phyloP scores from a whole-genome alignment of 2,329 filamentous ascomycete species.

The Ambrosiella cleistominuta region DNA sequence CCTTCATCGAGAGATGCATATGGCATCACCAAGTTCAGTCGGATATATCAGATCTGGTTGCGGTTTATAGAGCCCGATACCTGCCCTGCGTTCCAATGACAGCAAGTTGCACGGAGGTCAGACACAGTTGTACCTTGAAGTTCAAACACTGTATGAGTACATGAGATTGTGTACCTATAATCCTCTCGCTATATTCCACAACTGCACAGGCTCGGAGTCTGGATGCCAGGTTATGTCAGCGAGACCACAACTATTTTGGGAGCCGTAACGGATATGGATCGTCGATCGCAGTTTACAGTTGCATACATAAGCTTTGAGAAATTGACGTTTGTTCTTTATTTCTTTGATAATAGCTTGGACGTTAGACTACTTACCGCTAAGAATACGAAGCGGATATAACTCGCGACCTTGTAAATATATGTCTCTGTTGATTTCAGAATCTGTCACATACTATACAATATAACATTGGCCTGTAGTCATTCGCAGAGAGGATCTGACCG shows the following conservation, averaged over 20 bases:
- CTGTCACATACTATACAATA: no score
- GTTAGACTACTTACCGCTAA: no score
- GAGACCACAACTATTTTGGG: background rate
- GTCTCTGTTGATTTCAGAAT: no score
- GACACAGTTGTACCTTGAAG: background rate
- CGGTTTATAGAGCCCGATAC: background rate
- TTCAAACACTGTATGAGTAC: background rate
- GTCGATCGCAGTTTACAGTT: background rate
- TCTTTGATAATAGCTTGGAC: no score
- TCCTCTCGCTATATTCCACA: background rate
- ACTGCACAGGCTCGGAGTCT: background rate
- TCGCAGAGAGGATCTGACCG: no score
- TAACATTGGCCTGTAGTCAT: no score
- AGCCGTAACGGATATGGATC: no score
- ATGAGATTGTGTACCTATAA: background rate
- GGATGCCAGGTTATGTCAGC: slow-evolving; percentile 3
- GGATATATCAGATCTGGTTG: background rate
- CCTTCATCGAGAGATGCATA: no score
- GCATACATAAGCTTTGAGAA: background rate
- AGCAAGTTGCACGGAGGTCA: slow-evolving; percentile 6
- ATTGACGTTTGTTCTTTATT: no score
- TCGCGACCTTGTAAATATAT: no score
- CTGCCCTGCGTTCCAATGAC: slow-evolving; percentile 1
- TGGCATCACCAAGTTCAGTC: background rate
- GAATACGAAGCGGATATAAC: no score